These are phyloP conservation scores for Sclerotinia minor DNA, from an alignment of 2,329 filamentous ascomycete genomes.

Conservation along the genomic window DNA sequence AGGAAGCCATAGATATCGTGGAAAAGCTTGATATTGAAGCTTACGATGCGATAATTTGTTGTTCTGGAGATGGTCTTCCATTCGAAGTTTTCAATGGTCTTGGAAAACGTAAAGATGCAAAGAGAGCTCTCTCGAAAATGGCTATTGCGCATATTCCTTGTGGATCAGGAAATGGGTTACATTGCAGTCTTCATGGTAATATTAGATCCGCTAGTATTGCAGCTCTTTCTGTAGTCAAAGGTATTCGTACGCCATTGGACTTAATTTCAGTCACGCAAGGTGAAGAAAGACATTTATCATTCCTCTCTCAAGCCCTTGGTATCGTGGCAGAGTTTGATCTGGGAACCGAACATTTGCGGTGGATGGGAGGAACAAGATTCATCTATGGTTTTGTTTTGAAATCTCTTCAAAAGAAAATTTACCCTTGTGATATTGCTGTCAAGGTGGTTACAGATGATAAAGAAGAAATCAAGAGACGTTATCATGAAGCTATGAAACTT, in stretches of 20 bases:
- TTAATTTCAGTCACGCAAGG: conserved; percentile 86
- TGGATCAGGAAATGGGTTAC: conserved; percentile 88
- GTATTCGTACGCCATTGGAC: conserved; percentile 74
- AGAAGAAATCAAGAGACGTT: conserved; percentile 68
- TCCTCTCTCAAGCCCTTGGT: conserved; percentile 83
- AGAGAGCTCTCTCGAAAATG: conserved; percentile 68
- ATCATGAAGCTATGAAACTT: conserved; percentile 50
- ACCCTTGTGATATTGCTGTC: conserved; percentile 82
- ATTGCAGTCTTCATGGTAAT: conserved; percentile 76
- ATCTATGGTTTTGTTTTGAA: conserved; percentile 75
- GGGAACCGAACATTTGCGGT: conserved; percentile 82
- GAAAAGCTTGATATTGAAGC: conserved; percentile 70
- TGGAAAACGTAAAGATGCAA: conserved; percentile 70
- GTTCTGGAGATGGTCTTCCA: conserved; percentile 85
- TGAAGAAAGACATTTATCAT: conserved; percentile 69
- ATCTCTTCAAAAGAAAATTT: conserved; percentile 71
- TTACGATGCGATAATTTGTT: conserved; percentile 82
- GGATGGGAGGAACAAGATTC: conserved; percentile 82
- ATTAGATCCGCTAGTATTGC: conserved; percentile 58
- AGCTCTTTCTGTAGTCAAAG: conserved; percentile 81
- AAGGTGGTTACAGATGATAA: conserved; percentile 78
- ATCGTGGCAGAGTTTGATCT: conserved; percentile 87
- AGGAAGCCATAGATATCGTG: conserved; percentile 77
- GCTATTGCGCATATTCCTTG: conserved; percentile 85
- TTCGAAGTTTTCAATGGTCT: conserved; percentile 94